phyloP scores from a whole-genome alignment of 345 rosid species.

The Gossypium raimondii region DNA sequence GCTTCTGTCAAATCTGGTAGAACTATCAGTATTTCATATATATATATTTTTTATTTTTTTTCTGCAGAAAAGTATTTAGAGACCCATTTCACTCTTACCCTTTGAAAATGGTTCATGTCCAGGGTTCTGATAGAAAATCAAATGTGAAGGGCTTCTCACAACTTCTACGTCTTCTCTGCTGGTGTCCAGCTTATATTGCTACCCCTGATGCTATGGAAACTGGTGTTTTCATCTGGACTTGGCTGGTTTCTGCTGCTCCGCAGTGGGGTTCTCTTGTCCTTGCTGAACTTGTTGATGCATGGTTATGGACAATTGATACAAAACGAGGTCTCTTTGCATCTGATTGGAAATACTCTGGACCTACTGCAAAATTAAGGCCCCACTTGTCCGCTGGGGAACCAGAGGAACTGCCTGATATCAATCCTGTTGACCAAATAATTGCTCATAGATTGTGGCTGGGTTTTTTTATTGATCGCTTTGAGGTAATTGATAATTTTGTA shows the following conservation, averaged over 20 bases:
- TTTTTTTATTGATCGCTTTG: constrained; percentile 92
- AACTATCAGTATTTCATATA: constrained; percentile 9
- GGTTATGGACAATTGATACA: constrained; percentile 99
- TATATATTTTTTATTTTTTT: neutral
- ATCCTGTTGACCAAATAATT: constrained; percentile 87
- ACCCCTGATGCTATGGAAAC: constrained; percentile 96
- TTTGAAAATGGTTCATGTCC: constrained; percentile 20
- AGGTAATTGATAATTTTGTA: constrained; percentile 46
- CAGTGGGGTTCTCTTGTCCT: constrained; percentile 88
- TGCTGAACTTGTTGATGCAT: constrained; percentile 99
- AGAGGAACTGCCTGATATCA: constrained; percentile 53
- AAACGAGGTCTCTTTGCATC: constrained; percentile 96
- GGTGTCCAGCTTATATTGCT: constrained; percentile 99
- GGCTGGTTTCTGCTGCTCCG: constrained; percentile 99
- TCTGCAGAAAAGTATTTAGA: neutral
- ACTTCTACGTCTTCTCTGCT: constrained; percentile 92
- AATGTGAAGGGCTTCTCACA: constrained; percentile 89
- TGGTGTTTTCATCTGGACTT: constrained; percentile 96
- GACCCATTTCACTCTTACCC: constrained; percentile 11
- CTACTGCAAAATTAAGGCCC: constrained; percentile 92
- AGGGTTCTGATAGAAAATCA: constrained; percentile 73
- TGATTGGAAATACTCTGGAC: constrained; percentile 76
- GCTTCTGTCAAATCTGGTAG: constrained; percentile 92
- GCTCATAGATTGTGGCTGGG: constrained; percentile 98
- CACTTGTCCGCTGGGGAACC: constrained; percentile 97